phyloP scores from a whole-genome alignment of 345 rosid species.

The Dimocarpus longan region DNA sequence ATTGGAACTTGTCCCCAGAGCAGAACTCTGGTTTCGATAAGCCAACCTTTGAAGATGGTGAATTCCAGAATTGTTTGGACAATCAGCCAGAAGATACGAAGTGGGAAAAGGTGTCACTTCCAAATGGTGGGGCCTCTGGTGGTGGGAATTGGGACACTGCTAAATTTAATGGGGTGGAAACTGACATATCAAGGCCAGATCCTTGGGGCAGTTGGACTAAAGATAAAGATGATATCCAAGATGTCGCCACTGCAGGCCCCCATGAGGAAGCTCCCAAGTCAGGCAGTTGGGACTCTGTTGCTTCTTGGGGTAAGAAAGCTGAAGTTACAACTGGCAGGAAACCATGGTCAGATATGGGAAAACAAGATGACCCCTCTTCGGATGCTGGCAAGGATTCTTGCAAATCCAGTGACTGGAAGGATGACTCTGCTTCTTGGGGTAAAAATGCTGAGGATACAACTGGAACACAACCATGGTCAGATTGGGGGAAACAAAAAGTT shows the following conservation, averaged over 20 bases:
- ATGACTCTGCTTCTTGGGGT: not conserved
- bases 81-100: slow-evolving; percentile 32
- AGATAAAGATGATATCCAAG: not conserved
- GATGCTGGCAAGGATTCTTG: slow-evolving; percentile 8
- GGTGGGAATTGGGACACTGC: slow-evolving; percentile 27
- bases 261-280: slow-evolving; percentile 23
- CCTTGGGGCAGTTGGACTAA: slow-evolving; percentile 4
- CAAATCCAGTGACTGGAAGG: slow-evolving; percentile 5
- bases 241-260: not conserved
- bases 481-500: slow-evolving; percentile 13
- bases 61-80: slow-evolving; percentile 36
- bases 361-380: slow-evolving; percentile 4
- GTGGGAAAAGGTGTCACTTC: slow-evolving; percentile 46
- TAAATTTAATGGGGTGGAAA: not conserved
- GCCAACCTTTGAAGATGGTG: slow-evolving; percentile 69
- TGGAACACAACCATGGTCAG: slow-evolving; percentile 26
- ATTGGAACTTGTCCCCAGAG: slow-evolving; percentile 77
- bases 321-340: slow-evolving; percentile 17
- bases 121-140: slow-evolving; percentile 29
- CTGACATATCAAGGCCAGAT: not conserved
- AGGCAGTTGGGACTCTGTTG: slow-evolving; percentile 28
- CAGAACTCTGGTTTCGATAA: slow-evolving; percentile 50
- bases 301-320: slow-evolving; percentile 32
- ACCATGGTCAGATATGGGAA: slow-evolving; percentile 38
- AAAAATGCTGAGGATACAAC: not conserved